Evolutionary conservation across 352 stramenopile genomes (phyloP), one percentile per base, ranked within the genome.

Genomic region (Phytophthora quininea): DNA sequence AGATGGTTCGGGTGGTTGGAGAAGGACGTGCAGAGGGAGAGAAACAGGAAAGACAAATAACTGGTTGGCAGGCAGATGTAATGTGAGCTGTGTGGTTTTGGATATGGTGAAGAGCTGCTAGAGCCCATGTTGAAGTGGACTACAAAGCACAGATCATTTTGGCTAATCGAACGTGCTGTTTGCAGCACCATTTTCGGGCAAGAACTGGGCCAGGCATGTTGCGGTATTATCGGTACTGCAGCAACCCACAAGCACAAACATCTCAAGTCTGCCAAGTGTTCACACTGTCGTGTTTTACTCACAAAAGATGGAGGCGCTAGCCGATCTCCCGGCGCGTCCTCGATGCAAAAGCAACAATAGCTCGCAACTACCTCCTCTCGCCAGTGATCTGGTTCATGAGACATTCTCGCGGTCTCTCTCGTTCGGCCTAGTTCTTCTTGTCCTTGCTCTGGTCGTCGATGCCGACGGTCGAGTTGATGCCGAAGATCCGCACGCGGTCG

Each of bases 391-490:
- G 40, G 43, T 50, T 24, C 45, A 54, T 62, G 14, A 48, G n/a
- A 37, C 37, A 49, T 42, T 67, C 42, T 55, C 29, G 47, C 14
- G 6, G 9, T 24, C 40, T 47, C 40, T 47, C 15, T 40, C 35
- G 35, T 40, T 11, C 32, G 46, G 33, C 61, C 66, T 66, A 77
- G 58, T 80, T 77, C 58, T 80, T 77, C 82, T 92, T 92, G 70
- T 74, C 69, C 50, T 80, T 78, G 30, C 10, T 43, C 32, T 88
- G 69, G 47, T 98, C 95, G 79, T 98, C 95, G 74, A 98, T 98
- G 54, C 96, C 96, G 37, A 96, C 90, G 24, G 96, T 99, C 49
- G 87, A 91, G 79, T 99, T 99, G 75, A 99, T 99, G 43, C 96
- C 96, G 59, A 98, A 97, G 72, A 98, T 92, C 56, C 96, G 88